phyloP scores from a whole-genome alignment of 1,284 basidiomycete genomes.

The Sporisorium exsertum region DNA sequence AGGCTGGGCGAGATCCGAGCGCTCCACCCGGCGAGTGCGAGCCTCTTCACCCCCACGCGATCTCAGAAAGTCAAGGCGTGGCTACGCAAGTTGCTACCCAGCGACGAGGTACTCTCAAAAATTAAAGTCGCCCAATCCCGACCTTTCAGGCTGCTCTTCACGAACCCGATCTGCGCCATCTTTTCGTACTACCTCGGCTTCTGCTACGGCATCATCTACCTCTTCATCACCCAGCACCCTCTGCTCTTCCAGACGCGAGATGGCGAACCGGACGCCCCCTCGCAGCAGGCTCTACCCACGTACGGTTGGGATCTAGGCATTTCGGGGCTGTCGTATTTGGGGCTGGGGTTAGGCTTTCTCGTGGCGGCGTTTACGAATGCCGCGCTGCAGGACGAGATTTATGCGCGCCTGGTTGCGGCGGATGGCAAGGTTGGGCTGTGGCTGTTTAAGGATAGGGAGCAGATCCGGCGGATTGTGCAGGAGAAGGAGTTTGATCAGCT shows the following conservation, averaged over 20 bases:
- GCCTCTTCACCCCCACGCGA: background rate
- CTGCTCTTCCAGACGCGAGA: constrained; percentile 68
- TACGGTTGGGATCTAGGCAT: constrained; percentile 70
- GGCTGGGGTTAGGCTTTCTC: constrained; percentile 71
- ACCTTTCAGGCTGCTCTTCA: constrained; percentile 68
- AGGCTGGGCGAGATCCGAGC: constrained; percentile 25
- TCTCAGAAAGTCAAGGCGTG: background rate
- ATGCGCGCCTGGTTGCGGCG: constrained; percentile 59
- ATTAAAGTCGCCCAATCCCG: constrained; percentile 66
- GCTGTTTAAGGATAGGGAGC: constrained; percentile 30
- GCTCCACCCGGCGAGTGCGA: constrained; percentile 7
- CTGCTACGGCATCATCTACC: constrained; percentile 71
- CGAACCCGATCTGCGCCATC: constrained; percentile 66
- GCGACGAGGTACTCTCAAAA: constrained; percentile 28
- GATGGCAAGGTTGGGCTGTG: constrained; percentile 49
- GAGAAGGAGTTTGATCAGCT: constrained; percentile 3
- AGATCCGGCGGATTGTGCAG: constrained; percentile 17
- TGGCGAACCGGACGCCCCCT: constrained; percentile 61
- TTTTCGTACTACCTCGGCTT: constrained; percentile 72
- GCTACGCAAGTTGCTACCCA: constrained; percentile 10
- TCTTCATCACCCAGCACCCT: constrained; percentile 70
- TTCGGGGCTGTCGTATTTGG: constrained; percentile 70
- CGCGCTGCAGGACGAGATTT: constrained; percentile 70
- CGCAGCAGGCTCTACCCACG: constrained; percentile 62
- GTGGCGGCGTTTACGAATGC: constrained; percentile 69